A percentile compares a stretch with the other conserved stretches of the same genome.
Evolutionary conservation across 352 stramenopile species (phyloP).

Genomic region (Pythium grandisporangium): DNA sequence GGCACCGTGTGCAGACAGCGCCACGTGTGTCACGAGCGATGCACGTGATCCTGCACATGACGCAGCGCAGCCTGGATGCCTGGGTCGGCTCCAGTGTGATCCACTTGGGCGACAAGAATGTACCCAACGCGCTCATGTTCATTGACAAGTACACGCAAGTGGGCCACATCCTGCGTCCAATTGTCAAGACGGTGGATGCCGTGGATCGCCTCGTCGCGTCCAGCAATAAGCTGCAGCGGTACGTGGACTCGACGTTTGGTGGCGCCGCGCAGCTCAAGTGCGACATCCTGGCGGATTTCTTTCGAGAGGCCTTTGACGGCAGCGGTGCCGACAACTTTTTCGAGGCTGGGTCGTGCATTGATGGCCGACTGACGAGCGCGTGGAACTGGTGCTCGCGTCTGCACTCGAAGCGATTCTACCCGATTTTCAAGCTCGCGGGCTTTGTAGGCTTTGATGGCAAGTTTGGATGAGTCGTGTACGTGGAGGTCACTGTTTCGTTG

Average conservation of each 20-base stretch:
- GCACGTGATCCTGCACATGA: constrained; percentile 89
- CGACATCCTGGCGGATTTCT: constrained; percentile 94
- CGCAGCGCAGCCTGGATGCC: constrained; percentile 55
- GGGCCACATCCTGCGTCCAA: constrained; percentile 77
- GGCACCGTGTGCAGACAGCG: constrained; percentile 91
- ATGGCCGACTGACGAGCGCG: constrained; percentile 93
- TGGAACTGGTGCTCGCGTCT: constrained; percentile 98
- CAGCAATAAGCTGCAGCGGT: constrained; percentile 37
- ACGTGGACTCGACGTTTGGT: constrained; percentile 79
- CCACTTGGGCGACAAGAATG: constrained; percentile 97
- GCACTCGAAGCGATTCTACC: constrained; percentile 91
- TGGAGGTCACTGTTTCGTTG: too few species aligned
- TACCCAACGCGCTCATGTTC: constrained; percentile 97
- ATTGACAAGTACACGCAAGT: constrained; percentile 99
- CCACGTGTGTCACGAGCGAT: constrained; percentile 92
- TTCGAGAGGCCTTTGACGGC: constrained; percentile 94
- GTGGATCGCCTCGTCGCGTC: constrained; percentile 51
- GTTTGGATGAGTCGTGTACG: too few species aligned
- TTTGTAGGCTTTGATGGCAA: constrained; percentile 97
- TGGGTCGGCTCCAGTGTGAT: constrained; percentile 95
- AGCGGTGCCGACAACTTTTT: constrained; percentile 94
- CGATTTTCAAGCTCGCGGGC: constrained; percentile 94
- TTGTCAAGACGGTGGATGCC: constrained; percentile 78
- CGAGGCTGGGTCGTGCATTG: constrained; percentile 93
- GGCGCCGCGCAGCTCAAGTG: constrained; percentile 74